Percentiles rank a stretch among this genome's conserved stretches.
Conservation (phyloP, 768 basidiomycete genomes). For the Pholiota conissans region DNA sequence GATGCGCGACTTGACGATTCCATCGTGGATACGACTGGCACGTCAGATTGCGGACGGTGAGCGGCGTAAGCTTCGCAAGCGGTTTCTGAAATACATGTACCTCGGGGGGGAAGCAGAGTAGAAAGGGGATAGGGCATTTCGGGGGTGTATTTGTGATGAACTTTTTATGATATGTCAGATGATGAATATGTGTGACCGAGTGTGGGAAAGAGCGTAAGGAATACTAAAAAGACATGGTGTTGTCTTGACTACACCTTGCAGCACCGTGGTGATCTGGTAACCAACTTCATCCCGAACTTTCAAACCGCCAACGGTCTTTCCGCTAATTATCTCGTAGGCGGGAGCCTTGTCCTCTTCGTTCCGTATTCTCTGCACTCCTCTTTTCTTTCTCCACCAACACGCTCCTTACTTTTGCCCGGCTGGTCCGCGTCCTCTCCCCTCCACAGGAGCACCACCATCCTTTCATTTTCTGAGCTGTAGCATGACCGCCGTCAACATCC, state of each 20-base stretch:
- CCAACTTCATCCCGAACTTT: conserved; percentile 33
- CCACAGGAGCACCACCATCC: conserved; percentile 27
- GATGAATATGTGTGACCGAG: conserved; percentile 9
- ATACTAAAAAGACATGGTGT: conserved; percentile 25
- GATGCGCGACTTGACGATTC: conserved; percentile 77
- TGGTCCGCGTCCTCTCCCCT: conserved; percentile 50
- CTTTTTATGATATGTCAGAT: conserved; percentile 17
- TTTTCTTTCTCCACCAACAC: conserved; percentile 17
- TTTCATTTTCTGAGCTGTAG: conserved; percentile 15
- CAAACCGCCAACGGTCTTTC: conserved; percentile 23
- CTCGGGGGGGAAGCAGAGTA: conserved; percentile 40
- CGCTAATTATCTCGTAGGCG: conserved; percentile 37
- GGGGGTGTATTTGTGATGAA: conserved; percentile 8
- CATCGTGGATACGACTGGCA: conserved; percentile 69
- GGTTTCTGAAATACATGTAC: conserved; percentile 78
- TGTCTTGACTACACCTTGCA: conserved; percentile 41
- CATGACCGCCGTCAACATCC: conserved; percentile 77
- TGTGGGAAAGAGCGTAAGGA: conserved; percentile 19
- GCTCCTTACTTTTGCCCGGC: conserved; percentile 39
- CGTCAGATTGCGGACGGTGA: conserved; percentile 55
- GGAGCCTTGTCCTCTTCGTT: conserved; percentile 27
- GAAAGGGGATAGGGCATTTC: conserved; percentile 10
- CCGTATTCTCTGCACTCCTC: conserved; percentile 22
- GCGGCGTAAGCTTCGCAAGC: conserved; percentile 54
- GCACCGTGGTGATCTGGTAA: conserved; percentile 32